phyloP scores from a whole-genome alignment of 306 rosid genomes.

The Echinosophora koreensis region DNA sequence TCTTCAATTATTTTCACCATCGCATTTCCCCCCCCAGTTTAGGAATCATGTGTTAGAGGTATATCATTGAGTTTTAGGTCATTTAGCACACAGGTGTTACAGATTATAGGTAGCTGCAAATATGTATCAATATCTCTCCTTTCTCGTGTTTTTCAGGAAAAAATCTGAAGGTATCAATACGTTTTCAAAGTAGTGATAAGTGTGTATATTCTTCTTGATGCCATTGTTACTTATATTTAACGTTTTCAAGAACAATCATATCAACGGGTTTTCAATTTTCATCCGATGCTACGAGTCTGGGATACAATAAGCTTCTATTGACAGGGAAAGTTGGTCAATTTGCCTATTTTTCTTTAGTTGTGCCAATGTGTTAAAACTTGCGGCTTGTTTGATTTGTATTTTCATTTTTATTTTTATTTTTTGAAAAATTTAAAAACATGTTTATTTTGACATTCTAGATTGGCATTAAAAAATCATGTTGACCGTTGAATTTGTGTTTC shows the following conservation, averaged over 20 bases:
- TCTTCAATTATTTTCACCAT: constrained; percentile 29
- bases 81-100: constrained; percentile 20
- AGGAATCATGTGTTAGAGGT: constrained; percentile 25
- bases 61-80: constrained; percentile 34
- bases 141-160: too few relatives aligned
- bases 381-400: too few relatives aligned
- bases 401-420: too few relatives aligned
- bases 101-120: constrained; percentile 45
- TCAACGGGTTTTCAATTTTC: constrained; percentile 11
- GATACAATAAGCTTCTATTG: background rate
- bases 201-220: constrained; percentile 41
- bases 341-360: background rate
- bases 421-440: too few relatives aligned
- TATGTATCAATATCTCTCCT: constrained; percentile 32
- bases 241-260: background rate
- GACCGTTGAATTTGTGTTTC: too few relatives aligned
- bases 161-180: constrained; percentile 33
- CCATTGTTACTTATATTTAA: background rate
- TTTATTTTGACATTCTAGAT: too few relatives aligned
- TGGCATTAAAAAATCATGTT: too few relatives aligned
- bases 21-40: background rate
- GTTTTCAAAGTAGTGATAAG: constrained; percentile 27
- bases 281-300: background rate
- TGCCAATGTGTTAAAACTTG: too few relatives aligned
- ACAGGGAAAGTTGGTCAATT: constrained; percentile 12